A percentile compares a stretch with the other conserved stretches of the same genome.
phyloP scores from a whole-genome alignment of 2,329 filamentous ascomycete genomes.

The Aphanocladium album region DNA sequence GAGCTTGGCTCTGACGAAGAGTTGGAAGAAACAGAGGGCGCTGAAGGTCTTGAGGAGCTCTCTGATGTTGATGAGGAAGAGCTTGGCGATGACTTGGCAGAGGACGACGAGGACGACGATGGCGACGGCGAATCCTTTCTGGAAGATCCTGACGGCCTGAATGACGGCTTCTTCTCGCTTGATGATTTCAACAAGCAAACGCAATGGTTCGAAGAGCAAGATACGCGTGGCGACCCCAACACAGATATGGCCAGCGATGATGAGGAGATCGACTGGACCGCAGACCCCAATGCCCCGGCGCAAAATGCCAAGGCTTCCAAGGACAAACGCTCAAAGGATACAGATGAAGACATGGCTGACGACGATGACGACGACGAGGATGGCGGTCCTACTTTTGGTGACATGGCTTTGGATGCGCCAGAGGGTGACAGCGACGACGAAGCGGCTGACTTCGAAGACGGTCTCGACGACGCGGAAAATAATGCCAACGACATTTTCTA shows the following conservation, averaged over 20 bases:
- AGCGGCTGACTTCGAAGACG: conserved; percentile 42
- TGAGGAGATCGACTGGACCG: conserved; percentile 83
- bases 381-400: conserved; percentile 76
- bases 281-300: conserved; percentile 59
- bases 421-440: conserved; percentile 66
- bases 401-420: conserved; percentile 68
- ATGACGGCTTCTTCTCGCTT: conserved; percentile 97
- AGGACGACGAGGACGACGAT: conserved; percentile 42
- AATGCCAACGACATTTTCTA: conserved; percentile 91
- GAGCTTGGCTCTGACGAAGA: conserved; percentile 21
- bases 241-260: conserved; percentile 74
- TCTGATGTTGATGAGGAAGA: conserved; percentile 27
- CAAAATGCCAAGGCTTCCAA: conserved; percentile 19
- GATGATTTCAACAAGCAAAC: conserved; percentile 96
- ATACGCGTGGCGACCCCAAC: conserved; percentile 69
- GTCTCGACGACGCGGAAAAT: conserved; percentile 52
- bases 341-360: conserved; percentile 33
- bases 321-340: conserved; percentile 23
- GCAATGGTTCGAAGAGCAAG: conserved; percentile 82
- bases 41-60: conserved; percentile 22
- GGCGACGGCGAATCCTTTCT: conserved; percentile 53
- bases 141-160: conserved; percentile 76
- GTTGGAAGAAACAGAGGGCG: conserved; percentile 29
- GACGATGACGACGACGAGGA: conserved; percentile 64
- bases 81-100: conserved; percentile 33